Conservation (phyloP, 2,329 filamentous ascomycete species). For the Trichoderma koningiopsis region DNA sequence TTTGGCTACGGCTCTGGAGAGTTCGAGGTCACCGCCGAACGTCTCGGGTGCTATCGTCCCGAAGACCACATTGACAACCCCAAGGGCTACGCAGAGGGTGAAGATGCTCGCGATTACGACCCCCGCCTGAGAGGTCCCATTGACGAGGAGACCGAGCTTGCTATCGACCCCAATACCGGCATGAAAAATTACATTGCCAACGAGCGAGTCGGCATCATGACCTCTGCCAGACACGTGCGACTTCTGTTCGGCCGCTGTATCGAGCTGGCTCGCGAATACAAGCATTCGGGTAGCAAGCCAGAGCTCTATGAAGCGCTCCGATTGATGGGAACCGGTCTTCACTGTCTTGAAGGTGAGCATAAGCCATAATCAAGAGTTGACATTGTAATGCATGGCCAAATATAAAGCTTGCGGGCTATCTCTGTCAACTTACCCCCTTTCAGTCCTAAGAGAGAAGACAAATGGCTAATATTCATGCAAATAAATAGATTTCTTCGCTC, state of each 20-base stretch:
- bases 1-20: constrained; percentile 84
- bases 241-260: constrained; percentile 73
- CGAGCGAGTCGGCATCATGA: constrained; percentile 76
- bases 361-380: not conserved
- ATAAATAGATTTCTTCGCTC: constrained; percentile 75
- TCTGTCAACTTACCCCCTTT: not conserved
- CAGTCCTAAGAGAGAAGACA: not conserved
- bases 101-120: constrained; percentile 83
- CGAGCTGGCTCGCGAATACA: constrained; percentile 76
- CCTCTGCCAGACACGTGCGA: constrained; percentile 76
- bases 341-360: constrained; percentile 74
- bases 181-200: constrained; percentile 96
- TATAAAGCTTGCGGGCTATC: not conserved
- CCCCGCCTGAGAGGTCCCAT: constrained; percentile 77
- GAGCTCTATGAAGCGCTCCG: constrained; percentile 87
- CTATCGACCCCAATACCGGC: constrained; percentile 72
- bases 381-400: too few species aligned
- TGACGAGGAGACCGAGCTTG: constrained; percentile 75
- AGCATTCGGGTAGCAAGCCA: constrained; percentile 56
- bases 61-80: constrained; percentile 79
- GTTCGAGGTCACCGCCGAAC: constrained; percentile 80
- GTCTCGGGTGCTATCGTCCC: constrained; percentile 80
- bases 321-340: constrained; percentile 81
- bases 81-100: constrained; percentile 85
- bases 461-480: not conserved